Conservation (phyloP, 192 early-diverging fungal genomes). For the Linnemannia exigua region DNA sequence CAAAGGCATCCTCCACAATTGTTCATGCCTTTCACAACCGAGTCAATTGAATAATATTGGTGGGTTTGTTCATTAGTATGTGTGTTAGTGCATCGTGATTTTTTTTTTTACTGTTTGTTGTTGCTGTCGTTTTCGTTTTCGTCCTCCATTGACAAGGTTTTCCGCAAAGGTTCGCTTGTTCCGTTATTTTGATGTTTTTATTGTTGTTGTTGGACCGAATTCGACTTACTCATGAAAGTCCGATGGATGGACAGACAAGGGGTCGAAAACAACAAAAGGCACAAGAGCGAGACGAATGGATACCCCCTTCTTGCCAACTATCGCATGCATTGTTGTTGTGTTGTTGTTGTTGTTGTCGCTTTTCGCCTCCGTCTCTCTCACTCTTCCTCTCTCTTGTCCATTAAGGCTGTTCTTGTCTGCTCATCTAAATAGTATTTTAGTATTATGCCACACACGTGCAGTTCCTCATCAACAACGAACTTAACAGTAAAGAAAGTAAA, state of each 20-base stretch:
- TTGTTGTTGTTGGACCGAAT: too few species aligned
- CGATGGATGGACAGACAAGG: too few species aligned
- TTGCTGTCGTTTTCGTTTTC: neutral
- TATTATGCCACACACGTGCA: conserved; percentile 1
- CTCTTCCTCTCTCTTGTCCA: neutral
- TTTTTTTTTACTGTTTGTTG: too few species aligned
- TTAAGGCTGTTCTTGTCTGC: neutral
- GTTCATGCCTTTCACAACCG: too few species aligned
- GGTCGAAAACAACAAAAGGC: neutral
- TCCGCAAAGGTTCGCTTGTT: neutral
- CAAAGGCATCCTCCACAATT: too few species aligned
- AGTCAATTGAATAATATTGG: too few species aligned
- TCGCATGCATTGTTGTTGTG: neutral
- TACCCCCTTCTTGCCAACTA: neutral
- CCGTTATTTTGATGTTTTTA: neutral
- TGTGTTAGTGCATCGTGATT: too few species aligned
- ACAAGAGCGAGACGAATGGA: neutral
- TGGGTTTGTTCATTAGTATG: too few species aligned
- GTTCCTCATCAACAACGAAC: neutral
- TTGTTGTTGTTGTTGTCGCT: neutral
- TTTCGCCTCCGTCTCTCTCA: neutral
- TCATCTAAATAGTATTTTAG: too few species aligned
- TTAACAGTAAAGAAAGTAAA: too few species aligned
- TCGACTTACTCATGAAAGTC: too few species aligned
- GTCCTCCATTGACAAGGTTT: neutral